A percentile compares a stretch with the other conserved stretches of the same genome.
These are phyloP conservation scores for Cercospora brassicicola DNA, from an alignment of 2,329 filamentous ascomycete species.

Conservation along the genomic window DNA sequence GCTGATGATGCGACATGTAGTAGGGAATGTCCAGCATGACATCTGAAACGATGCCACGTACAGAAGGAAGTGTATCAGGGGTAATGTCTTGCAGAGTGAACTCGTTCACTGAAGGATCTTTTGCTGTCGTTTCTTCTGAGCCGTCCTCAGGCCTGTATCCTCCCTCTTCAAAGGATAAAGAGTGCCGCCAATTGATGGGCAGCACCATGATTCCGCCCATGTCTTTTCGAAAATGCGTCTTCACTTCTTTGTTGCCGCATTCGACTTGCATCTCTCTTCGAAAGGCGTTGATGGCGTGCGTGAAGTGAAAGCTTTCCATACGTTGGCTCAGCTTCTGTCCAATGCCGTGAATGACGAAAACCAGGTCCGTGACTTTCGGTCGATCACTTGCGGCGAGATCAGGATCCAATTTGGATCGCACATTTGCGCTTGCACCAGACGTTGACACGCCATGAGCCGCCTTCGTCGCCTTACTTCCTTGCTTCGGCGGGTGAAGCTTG, in stretches of 20 bases:
- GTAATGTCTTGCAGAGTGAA: constrained; percentile 86
- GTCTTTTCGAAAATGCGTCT: constrained; percentile 69
- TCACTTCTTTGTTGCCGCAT: constrained; percentile 71
- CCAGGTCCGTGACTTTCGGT: constrained; percentile 77
- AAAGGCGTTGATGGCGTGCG: constrained; percentile 90
- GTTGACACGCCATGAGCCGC: constrained; percentile 49
- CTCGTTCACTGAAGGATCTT: constrained; percentile 50
- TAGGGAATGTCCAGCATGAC: constrained; percentile 99
- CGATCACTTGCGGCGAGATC: constrained; percentile 64
- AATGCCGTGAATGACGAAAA: constrained; percentile 92
- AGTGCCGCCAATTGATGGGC: constrained; percentile 91
- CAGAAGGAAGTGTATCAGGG: constrained; percentile 81
- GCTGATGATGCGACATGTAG: constrained; percentile 94
- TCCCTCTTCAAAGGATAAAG: constrained; percentile 81
- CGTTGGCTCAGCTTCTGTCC: constrained; percentile 94
- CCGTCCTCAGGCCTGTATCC: constrained; percentile 57
- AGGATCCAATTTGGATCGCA: constrained; percentile 51
- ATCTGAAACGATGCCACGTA: constrained; percentile 89
- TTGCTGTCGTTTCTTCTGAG: constrained; percentile 41
- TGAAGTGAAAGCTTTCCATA: constrained; percentile 96
- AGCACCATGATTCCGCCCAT: constrained; percentile 91
- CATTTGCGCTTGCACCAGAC: constrained; percentile 44
- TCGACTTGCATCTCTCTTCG: constrained; percentile 84
- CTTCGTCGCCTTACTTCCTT: constrained; percentile 42
- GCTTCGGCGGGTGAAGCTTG: constrained; percentile 62